These are phyloP conservation scores for Cutaneotrichosporon dermatis DNA, from an alignment of 1,284 basidiomycete species.

Conservation along the genomic window DNA sequence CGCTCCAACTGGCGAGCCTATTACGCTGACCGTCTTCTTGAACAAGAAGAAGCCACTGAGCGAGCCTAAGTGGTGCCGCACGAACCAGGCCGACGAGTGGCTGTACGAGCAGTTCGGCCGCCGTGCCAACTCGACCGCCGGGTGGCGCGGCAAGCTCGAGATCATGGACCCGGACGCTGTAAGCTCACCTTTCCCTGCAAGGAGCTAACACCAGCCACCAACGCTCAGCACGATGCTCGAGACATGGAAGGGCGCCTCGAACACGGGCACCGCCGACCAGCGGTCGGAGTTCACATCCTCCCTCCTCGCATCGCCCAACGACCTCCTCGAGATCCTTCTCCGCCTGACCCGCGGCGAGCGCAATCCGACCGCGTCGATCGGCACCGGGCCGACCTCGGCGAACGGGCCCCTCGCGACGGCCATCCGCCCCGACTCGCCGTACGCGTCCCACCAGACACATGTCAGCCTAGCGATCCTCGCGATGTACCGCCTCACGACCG, in stretches of 20 bases:
- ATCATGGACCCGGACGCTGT: conserved; percentile 93
- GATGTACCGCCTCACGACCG: conserved; percentile 75
- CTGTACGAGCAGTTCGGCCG: conserved; percentile 74
- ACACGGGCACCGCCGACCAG: conserved; percentile 66
- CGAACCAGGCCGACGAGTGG: conserved; percentile 89
- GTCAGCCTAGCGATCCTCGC: conserved; percentile 85
- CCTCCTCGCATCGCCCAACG: conserved; percentile 69
- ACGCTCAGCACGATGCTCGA: conserved; percentile 85
- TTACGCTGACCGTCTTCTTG: conserved; percentile 57
- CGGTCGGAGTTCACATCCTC: conserved; percentile 81
- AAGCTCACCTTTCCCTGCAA: conserved; percentile 40
- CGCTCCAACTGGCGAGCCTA: background rate
- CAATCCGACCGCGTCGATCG: conserved; percentile 61
- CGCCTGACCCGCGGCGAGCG: conserved; percentile 83
- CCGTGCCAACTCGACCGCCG: conserved; percentile 56
- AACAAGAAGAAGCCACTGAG: conserved; percentile 82
- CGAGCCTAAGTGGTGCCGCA: conserved; percentile 93
- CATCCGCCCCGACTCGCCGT: conserved; percentile 66
- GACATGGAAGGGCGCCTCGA: conserved; percentile 76
- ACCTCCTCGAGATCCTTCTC: conserved; percentile 85
- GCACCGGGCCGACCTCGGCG: conserved; percentile 53
- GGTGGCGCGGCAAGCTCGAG: conserved; percentile 89
- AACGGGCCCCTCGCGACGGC: conserved; percentile 53
- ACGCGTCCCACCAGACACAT: conserved; percentile 83
- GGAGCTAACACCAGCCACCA: conserved; percentile 61